phyloP scores from a whole-genome alignment of 2,329 filamentous ascomycete species.

The Nemania bipapillata region DNA sequence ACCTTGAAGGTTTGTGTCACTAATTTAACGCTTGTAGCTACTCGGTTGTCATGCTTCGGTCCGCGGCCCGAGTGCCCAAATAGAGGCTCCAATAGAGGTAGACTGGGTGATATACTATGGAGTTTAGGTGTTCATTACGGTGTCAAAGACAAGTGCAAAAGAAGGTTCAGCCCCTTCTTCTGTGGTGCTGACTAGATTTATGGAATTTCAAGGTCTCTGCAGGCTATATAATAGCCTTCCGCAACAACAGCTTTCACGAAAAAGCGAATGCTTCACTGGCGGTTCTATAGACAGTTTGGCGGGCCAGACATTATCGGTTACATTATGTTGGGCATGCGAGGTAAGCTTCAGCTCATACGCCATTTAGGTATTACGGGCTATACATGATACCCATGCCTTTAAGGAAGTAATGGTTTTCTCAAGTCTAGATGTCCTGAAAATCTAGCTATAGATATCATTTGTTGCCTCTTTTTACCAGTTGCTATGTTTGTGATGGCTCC shows the following conservation, averaged over 20 bases:
- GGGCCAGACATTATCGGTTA: slow-evolving; percentile 3
- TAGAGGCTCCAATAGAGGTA: slow-evolving; percentile 20
- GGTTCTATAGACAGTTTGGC: background rate
- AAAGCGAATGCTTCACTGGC: background rate
- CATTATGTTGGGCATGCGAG: slow-evolving; percentile 5
- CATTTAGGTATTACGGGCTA: background rate
- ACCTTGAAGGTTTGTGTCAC: background rate
- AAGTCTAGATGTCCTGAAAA: background rate
- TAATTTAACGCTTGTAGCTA: slow-evolving; percentile 54
- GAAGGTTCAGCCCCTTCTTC: background rate
- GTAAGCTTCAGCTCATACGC: background rate
- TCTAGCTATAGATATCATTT: background rate
- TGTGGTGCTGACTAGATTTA: background rate
- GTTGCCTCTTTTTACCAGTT: too few species aligned
- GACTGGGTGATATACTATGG: slow-evolving; percentile 20
- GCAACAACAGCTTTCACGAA: background rate
- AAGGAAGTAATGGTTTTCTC: background rate
- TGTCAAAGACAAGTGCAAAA: slow-evolving; percentile 1
- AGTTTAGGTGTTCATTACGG: slow-evolving; percentile 28
- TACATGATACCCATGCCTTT: slow-evolving; percentile 20
- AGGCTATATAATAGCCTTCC: background rate
- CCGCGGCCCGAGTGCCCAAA: slow-evolving; percentile 50
- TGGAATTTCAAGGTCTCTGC: background rate
- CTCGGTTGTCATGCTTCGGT: slow-evolving; percentile 60
- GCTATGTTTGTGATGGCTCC: too few species aligned